phyloP scores from a whole-genome alignment of 2,329 filamentous ascomycete genomes.

The Plectosphaerella sp. region DNA sequence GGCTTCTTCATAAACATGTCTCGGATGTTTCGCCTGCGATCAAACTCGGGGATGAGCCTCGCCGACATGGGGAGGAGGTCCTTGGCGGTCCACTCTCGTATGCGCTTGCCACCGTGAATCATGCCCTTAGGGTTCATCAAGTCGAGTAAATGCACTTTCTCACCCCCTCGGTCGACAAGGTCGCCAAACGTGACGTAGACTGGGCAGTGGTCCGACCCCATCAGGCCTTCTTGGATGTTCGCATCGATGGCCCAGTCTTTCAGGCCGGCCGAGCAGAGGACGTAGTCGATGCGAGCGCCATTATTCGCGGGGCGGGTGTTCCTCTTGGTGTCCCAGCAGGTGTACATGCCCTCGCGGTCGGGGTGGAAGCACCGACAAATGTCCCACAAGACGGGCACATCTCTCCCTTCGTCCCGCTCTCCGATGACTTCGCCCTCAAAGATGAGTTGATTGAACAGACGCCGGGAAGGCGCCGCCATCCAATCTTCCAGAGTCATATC shows the following conservation, averaged over 20 bases:
- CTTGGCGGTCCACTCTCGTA: conserved; percentile 61
- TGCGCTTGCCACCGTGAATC: conserved; percentile 63
- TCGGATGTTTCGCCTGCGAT: conserved; percentile 77
- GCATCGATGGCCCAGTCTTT: conserved; percentile 74
- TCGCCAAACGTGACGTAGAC: conserved; percentile 76
- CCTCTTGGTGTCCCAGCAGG: conserved; percentile 92
- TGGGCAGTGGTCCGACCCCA: conserved; percentile 95
- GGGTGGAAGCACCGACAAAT: conserved; percentile 79
- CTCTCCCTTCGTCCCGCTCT: conserved; percentile 62
- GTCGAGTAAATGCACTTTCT: conserved; percentile 56
- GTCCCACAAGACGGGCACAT: conserved; percentile 74
- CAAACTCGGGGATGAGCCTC: conserved; percentile 82
- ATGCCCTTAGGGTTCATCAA: conserved; percentile 73
- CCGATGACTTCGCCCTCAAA: conserved; percentile 66
- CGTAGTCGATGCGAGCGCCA: conserved; percentile 89
- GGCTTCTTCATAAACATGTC: conserved; percentile 80
- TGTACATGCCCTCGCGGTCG: conserved; percentile 83
- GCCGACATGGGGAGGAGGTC: conserved; percentile 72
- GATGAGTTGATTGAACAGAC: conserved; percentile 82
- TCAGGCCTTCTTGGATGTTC: conserved; percentile 88
- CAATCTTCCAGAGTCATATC: conserved; percentile 67
- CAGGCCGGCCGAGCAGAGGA: conserved; percentile 77
- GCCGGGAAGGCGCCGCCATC: conserved; percentile 64
- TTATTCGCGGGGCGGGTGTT: conserved; percentile 96
- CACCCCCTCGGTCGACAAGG: conserved; percentile 44